Evolutionary conservation across 805 yeast species (phyloP).

Genomic region (Saccharomyces eubayanus): DNA sequence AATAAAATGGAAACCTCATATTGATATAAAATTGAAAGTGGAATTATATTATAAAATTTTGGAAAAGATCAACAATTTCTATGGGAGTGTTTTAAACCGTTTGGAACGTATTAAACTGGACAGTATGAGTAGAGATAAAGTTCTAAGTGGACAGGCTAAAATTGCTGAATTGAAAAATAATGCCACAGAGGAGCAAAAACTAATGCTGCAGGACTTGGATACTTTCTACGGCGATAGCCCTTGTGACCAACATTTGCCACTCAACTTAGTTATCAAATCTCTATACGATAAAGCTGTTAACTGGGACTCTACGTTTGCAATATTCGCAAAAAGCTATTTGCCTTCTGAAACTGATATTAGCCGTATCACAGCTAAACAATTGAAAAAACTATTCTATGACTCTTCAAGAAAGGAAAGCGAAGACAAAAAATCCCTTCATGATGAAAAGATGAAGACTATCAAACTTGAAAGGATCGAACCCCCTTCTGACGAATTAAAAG

Average conservation of each 20-base stretch:
- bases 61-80: slow-evolving; percentile 50
- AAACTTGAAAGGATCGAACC: neutral
- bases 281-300: slow-evolving; percentile 74
- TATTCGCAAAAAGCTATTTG: slow-evolving; percentile 66
- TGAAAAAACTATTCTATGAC: slow-evolving; percentile 64
- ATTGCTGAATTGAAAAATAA: slow-evolving; percentile 50
- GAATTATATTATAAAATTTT: slow-evolving; percentile 49
- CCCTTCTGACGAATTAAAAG: slow-evolving; percentile 5
- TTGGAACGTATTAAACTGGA: slow-evolving; percentile 69
- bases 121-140: slow-evolving; percentile 59
- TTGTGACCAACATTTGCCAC: slow-evolving; percentile 57
- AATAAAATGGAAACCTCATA: slow-evolving; percentile 62
- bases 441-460: slow-evolving; percentile 2
- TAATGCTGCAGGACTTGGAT: slow-evolving; percentile 39
- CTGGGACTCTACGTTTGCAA: slow-evolving; percentile 81
- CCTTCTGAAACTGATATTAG: slow-evolving; percentile 93
- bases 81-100: slow-evolving; percentile 62
- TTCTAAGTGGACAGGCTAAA: slow-evolving; percentile 56
- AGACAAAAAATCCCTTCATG: neutral
- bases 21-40: slow-evolving; percentile 59
- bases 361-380: slow-evolving; percentile 78
- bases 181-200: slow-evolving; percentile 43
- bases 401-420: slow-evolving; percentile 21
- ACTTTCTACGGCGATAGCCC: slow-evolving; percentile 45
- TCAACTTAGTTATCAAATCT: slow-evolving; percentile 61